phyloP scores from a whole-genome alignment of 2,329 filamentous ascomycete genomes.

The Periconia macrospinosa region DNA sequence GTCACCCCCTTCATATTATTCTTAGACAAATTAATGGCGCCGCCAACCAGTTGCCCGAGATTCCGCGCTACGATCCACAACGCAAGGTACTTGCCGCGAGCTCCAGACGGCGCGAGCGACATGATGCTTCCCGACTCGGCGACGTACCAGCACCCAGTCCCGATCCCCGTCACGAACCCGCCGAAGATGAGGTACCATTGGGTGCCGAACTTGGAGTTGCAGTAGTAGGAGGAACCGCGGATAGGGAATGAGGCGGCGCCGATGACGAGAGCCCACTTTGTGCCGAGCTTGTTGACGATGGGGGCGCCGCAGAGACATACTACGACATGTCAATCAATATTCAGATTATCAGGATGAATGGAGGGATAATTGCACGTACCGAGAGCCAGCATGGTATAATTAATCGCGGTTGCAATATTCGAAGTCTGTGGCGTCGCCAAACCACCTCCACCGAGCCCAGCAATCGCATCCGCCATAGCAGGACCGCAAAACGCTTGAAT shows the following conservation, averaged over 20 bases:
- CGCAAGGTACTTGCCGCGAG: constrained; percentile 53
- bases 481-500: constrained; percentile 48
- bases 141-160: constrained; percentile 52
- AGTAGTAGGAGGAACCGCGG: constrained; percentile 52
- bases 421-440: constrained; percentile 49
- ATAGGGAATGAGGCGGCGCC: constrained; percentile 50
- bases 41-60: constrained; percentile 51
- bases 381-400: constrained; percentile 30
- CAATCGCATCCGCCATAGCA: constrained; percentile 36
- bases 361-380: constrained; percentile 4
- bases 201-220: constrained; percentile 53
- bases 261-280: constrained; percentile 52
- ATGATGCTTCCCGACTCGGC: constrained; percentile 54
- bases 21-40: constrained; percentile 44
- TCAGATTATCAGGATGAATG: background rate
- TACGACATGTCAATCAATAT: background rate
- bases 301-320: constrained; percentile 50
- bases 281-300: constrained; percentile 51
- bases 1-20: constrained; percentile 27
- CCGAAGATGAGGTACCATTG: constrained; percentile 48
- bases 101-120: constrained; percentile 50
- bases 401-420: constrained; percentile 43
- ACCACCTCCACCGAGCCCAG: constrained; percentile 45
- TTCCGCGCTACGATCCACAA: constrained; percentile 54
- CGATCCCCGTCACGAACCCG: constrained; percentile 29